Evolutionary conservation across 768 basidiomycete genomes (phyloP).

Genomic region (Steccherinum ochraceum): DNA sequence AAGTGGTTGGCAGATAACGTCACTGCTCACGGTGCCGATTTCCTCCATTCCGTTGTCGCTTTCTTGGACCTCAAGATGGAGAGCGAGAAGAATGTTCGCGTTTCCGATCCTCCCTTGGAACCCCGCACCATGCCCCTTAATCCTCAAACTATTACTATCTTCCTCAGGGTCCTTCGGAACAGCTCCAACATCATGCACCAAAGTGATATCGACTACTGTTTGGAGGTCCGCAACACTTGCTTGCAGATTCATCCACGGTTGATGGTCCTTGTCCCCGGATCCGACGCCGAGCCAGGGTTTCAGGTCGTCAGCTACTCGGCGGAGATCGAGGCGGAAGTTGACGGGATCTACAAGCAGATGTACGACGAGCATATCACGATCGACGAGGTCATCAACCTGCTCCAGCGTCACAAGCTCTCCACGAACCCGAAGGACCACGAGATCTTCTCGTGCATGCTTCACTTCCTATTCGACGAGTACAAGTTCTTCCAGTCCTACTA

Average conservation of each 20-base stretch:
- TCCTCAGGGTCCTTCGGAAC: constrained; percentile 82
- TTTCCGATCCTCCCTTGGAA: constrained; percentile 75
- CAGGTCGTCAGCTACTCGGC: constrained; percentile 80
- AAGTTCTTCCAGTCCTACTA: constrained; percentile 98
- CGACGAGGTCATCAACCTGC: constrained; percentile 87
- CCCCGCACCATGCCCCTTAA: constrained; percentile 82
- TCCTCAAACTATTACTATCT: constrained; percentile 85
- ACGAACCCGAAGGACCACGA: constrained; percentile 84
- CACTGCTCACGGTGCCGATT: constrained; percentile 72
- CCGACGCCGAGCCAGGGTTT: constrained; percentile 88
- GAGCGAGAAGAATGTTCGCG: constrained; percentile 69
- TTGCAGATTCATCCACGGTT: constrained; percentile 94
- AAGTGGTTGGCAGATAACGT: constrained; percentile 95
- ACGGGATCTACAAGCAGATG: constrained; percentile 96
- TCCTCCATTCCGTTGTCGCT: constrained; percentile 78
- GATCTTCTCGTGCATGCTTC: constrained; percentile 98
- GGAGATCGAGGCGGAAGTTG: constrained; percentile 91
- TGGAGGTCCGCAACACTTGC: constrained; percentile 89
- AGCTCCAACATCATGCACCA: constrained; percentile 71
- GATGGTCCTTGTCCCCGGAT: constrained; percentile 85
- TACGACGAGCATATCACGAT: constrained; percentile 93
- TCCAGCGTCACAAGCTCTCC: constrained; percentile 82
- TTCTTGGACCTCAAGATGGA: constrained; percentile 94
- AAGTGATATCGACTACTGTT: constrained; percentile 77
- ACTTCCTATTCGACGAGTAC: constrained; percentile 99